phyloP scores from a whole-genome alignment of 179 eudicot species.

The Beta corolliflora region DNA sequence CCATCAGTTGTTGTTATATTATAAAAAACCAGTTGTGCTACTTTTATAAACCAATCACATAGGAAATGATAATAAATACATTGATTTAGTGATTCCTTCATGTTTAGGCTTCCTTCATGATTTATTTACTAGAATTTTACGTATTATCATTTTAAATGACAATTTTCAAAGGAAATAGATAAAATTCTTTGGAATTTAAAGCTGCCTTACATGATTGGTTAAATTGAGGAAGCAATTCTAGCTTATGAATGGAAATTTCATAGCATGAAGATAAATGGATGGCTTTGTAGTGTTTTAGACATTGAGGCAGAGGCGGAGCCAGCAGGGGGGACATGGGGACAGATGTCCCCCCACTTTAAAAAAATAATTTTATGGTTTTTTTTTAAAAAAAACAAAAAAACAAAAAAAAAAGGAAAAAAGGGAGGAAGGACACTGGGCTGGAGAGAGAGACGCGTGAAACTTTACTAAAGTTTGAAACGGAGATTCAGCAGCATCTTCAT shows the following conservation, averaged over 20 bases:
- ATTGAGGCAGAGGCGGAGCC: no score
- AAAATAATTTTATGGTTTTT: no score
- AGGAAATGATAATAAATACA: neutral
- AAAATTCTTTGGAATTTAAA: neutral
- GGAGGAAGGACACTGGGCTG: no score
- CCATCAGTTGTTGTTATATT: neutral
- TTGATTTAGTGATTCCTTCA: neutral
- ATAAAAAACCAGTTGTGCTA: neutral
- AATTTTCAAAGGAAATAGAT: neutral
- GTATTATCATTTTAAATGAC: neutral
- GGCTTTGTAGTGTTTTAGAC: neutral
- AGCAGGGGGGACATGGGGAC: no score
- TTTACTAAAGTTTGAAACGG: no score
- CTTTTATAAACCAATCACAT: neutral
- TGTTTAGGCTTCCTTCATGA: neutral
- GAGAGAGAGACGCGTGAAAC: no score
- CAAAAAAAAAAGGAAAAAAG: no score
- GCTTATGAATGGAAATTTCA: neutral
- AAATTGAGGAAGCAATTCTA: neutral
- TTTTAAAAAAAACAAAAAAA: no score
- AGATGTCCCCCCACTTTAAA: no score
- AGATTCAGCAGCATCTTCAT: no score
- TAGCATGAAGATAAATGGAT: neutral
- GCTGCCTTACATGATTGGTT: neutral
- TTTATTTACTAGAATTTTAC: neutral